Conservation (phyloP, 345 rosid genomes). For the Acer negundo region DNA sequence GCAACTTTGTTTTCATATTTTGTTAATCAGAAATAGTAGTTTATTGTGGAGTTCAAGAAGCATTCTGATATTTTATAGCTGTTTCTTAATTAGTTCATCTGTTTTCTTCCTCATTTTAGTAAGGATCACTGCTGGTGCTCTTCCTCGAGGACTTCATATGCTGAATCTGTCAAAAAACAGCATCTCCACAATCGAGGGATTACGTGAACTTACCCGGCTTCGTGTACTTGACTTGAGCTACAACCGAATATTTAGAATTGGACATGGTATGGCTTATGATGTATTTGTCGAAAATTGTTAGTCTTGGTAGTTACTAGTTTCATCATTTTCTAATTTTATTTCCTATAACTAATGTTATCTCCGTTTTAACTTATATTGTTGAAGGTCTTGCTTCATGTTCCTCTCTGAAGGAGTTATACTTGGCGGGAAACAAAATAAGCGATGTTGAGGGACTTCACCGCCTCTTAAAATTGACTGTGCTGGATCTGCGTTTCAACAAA, state of each 20-base stretch:
- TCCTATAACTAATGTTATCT: background rate
- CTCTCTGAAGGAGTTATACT: conserved; percentile 85
- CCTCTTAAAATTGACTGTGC: conserved; percentile 70
- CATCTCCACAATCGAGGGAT: conserved; percentile 82
- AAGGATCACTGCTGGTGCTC: conserved; percentile 83
- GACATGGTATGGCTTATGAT: conserved; percentile 68
- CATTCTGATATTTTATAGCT: background rate
- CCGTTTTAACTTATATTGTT: background rate
- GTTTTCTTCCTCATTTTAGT: conserved; percentile 36
- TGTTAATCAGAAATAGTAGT: background rate
- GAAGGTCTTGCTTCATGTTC: conserved; percentile 94
- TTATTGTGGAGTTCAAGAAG: background rate
- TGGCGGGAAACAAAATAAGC: conserved; percentile 92
- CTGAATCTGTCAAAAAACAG: conserved; percentile 82
- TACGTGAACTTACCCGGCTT: conserved; percentile 89
- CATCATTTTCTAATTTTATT: background rate
- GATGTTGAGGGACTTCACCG: conserved; percentile 98
- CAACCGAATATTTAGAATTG: conserved; percentile 79
- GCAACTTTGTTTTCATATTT: background rate
- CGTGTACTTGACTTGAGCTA: conserved; percentile 93
- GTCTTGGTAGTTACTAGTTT: background rate
- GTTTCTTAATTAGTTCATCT: conserved; percentile 11
- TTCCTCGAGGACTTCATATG: conserved; percentile 87
- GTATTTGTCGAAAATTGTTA: background rate
- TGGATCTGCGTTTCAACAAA: conserved; percentile 93